Evolutionary conservation across 768 basidiomycete genomes (phyloP), one percentile per base, ranked within the genome.

Genomic region (Hydnomerulius pinastri): DNA sequence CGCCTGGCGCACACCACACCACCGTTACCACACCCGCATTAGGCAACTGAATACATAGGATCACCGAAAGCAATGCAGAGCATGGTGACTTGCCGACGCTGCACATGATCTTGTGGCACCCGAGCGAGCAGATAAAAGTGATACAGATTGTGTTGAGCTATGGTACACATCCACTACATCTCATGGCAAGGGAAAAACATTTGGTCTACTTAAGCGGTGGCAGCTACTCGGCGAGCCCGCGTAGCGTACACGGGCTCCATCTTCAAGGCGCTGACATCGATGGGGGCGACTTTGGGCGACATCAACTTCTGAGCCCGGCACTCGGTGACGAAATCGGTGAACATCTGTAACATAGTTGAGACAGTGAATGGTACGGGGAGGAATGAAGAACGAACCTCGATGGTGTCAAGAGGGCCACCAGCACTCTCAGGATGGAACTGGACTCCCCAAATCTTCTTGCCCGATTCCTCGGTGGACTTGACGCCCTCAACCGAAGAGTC

Each of bases 381-480:
- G 17, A 23, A 17, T 15, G 9, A 17, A 29, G 2, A 11, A 69
- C 81, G 43, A 48, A 92, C 92, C 83, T 95, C 93, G 53, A 98
- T 97, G 4, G 97, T 98, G 68, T 98, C 97, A 50, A 98, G 80
- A 37, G 97, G 97, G n/a, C 96, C 96, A 33, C 97, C 96, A 23
- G 93, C 90, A 55, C 92, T 94, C 72, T 99, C 97, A 13, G 97
- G 97, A 71, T 99, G 97, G 85, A 98, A 99, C 65, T 99, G 97
- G 18, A 98, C 96, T 58, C 96, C 97, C 92, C 94, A 98, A 25
- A 98, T 80, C 56, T 84, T 86, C 74, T 87, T 92, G 46, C 93
- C 93, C 20, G 92, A 94, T 9, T 86, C 88, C 0, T 74, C 64
- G 2, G 97, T 97, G 15, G 93, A 95, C 73, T 94, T 98, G 79